Percentiles rank a stretch among this genome's conserved stretches.
Conservation (phyloP, 164 flowering plant species). For the Pachysandra terminalis region DNA sequence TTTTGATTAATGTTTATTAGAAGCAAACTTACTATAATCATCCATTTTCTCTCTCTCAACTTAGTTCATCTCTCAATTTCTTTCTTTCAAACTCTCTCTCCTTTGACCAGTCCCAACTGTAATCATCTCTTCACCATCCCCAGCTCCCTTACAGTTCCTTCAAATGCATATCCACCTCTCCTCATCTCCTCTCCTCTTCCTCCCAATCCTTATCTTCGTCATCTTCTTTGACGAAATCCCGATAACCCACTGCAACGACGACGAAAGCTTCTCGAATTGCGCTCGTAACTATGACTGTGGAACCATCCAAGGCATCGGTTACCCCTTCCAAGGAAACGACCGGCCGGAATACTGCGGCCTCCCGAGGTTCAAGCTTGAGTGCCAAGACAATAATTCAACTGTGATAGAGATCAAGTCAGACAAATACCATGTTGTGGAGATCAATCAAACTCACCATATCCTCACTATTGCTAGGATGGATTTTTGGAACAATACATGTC, state of each 20-base stretch:
- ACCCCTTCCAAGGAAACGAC: slow-evolving; percentile 42
- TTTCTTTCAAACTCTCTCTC: too few species aligned
- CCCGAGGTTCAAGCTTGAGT: slow-evolving; percentile 29
- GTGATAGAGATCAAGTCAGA: slow-evolving; percentile 10
- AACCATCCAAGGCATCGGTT: slow-evolving; percentile 14
- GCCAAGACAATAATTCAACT: slow-evolving; percentile 16
- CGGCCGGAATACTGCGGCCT: slow-evolving; percentile 38
- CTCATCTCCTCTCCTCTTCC: not conserved
- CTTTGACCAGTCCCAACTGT: too few species aligned
- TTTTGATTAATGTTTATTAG: too few species aligned
- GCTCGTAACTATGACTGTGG: slow-evolving; percentile 22
- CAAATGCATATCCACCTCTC: slow-evolving; percentile 10
- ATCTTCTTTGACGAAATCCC: slow-evolving; percentile 4
- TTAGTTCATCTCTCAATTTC: too few species aligned
- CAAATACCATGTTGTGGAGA: slow-evolving; percentile 20
- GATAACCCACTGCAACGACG: slow-evolving; percentile 1
- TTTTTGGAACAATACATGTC: slow-evolving; percentile 21
- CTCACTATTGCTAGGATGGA: slow-evolving; percentile 30
- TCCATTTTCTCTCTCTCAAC: too few species aligned
- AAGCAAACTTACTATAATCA: too few species aligned
- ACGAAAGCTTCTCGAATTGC: slow-evolving; percentile 24
- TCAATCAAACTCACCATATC: not conserved
- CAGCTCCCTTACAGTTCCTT: not conserved
- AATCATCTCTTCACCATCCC: too few species aligned
- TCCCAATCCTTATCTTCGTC: not conserved